phyloP scores from a whole-genome alignment of 2,329 filamentous ascomycete species.

The Botrytis pseudocinerea region DNA sequence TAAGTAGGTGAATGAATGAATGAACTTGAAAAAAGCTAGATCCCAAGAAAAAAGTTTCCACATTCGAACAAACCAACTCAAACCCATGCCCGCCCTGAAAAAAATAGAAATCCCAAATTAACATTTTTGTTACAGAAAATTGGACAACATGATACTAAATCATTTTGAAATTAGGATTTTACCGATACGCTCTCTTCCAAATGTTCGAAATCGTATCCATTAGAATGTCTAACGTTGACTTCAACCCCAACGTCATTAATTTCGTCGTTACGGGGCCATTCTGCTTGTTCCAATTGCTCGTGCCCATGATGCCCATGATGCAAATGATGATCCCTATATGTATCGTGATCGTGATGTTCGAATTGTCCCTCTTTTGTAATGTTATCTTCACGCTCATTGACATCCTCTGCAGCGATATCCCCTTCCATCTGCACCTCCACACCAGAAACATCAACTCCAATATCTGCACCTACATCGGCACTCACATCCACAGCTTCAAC shows the following conservation, averaged over 20 bases:
- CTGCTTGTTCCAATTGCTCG: neutral
- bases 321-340: neutral
- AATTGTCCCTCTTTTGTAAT: constrained; percentile 1
- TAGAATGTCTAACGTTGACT: neutral
- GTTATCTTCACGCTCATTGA: neutral
- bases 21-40: neutral
- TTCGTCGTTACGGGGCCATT: constrained; percentile 3
- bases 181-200: constrained; percentile 18
- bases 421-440: neutral
- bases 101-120: neutral
- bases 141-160: neutral
- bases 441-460: neutral
- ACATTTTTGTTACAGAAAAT: constrained; percentile 9
- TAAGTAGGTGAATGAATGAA: neutral
- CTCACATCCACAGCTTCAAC: neutral
- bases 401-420: neutral
- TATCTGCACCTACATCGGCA: neutral
- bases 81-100: neutral
- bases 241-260: neutral
- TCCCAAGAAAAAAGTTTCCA: constrained; percentile 13
- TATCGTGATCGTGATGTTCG: neutral
- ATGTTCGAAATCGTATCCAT: constrained; percentile 18
- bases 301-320: neutral
- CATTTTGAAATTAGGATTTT: constrained; percentile 11
- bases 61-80: neutral